Base-by-base conservation (phyloP, 345 rosid genomes). In the Euclidium syriacum region DNA sequence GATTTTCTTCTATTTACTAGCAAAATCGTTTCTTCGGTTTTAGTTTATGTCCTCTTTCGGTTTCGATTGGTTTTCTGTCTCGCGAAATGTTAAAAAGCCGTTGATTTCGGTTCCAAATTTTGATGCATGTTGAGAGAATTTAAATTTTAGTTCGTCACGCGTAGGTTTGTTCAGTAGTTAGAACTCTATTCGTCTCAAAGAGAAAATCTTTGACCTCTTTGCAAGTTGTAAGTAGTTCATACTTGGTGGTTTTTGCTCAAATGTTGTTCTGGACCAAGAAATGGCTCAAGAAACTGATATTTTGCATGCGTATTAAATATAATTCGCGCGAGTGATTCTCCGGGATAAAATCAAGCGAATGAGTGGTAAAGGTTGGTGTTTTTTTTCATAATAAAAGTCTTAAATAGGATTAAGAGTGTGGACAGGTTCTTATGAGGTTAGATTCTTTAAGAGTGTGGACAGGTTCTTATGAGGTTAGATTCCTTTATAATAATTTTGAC, bases 1-100 rank as follows among this genome's bases (percentile, higher is more conserved):
- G 69, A 30, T 39, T 70, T 12, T 52, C 25, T 19, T 70, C 64
- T 19, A 50, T 33, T 42, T 49, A 10, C 23, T 22, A 7, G 40
- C 6, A 6, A 23, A 41, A 36, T 6, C 0, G 26, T 30, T 25
- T 2, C 41, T 58, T 17, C 9, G 7, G 34, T 2, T 58, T 44
- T 1, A 2, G 0, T 35, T 25, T 62, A 17, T 18, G 10, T 18
- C 51, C 38, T 27, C 11, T 36, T 35, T 26, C 10, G 36, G 41
- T 24, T 50, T 18, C 4, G 19, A 42, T 52, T 14, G 6, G 18
- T 36, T 32, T 33, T 6, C 39, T 7, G 24, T 16, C n/a, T n/a
- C 0, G 14, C 5, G 49, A 57, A 2, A 6, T 56, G 16, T 16
- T 39, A 19, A 11, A 54, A 25, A 15, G 35, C 5, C 17, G 38